Percentiles rank a stretch among this genome's conserved stretches.
Evolutionary conservation across 306 rosid species (phyloP).

Genomic region (Glycine tomentella): DNA sequence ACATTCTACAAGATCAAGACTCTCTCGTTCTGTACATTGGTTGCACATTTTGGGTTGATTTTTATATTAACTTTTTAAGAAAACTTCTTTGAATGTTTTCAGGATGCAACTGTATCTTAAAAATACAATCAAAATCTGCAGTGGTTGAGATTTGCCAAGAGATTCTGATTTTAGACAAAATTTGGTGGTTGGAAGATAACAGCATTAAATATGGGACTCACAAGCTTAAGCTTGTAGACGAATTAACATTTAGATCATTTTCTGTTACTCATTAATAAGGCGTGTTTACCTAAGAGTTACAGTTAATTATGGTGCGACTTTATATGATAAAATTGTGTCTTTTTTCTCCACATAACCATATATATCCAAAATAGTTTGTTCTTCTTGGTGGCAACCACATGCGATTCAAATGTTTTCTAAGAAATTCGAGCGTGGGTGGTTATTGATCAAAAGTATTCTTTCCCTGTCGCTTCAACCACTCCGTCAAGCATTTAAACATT

Average conservation of each 20-base stretch:
- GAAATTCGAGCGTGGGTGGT: not conserved
- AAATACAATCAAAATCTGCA: not conserved
- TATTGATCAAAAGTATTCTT: not conserved
- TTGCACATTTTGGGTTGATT: not conserved
- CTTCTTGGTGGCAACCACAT: not conserved
- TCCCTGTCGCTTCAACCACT: not conserved
- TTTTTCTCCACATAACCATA: not conserved
- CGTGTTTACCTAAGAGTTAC: not conserved
- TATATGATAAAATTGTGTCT: not conserved
- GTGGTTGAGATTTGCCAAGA: conserved; percentile 7
- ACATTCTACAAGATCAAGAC: not conserved
- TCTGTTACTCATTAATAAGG: not conserved
- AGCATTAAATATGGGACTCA: not conserved
- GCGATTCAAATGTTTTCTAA: not conserved
- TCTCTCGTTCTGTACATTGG: not conserved
- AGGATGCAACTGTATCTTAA: not conserved
- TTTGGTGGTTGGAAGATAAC: not conserved
- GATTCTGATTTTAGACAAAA: not conserved
- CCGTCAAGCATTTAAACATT: not conserved
- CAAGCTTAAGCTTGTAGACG: not conserved
- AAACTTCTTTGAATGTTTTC: not conserved
- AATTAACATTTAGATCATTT: not conserved
- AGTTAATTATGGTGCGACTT: not conserved
- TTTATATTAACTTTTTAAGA: not conserved
- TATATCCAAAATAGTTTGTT: not conserved